phyloP scores from a whole-genome alignment of 2,329 filamentous ascomycete genomes.

The Sporothrix sp. region DNA sequence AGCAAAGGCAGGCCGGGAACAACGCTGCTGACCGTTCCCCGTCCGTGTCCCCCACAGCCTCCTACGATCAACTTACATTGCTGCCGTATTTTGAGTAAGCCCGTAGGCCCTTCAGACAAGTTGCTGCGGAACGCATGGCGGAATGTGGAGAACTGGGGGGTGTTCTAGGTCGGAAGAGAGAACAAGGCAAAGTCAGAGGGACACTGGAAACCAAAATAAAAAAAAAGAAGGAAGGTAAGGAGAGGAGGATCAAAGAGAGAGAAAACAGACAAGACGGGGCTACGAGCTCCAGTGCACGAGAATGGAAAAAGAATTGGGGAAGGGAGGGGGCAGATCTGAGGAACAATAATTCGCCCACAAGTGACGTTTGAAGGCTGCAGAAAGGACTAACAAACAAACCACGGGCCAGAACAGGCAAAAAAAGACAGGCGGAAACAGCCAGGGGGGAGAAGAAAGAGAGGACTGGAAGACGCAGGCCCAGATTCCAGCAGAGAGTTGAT shows the following conservation, averaged over 20 bases:
- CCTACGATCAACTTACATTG: conserved; percentile 36
- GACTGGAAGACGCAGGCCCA: no score
- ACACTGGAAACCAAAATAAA: not conserved
- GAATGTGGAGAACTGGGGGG: not conserved
- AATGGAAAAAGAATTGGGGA: conserved; percentile 4
- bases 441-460: not conserved
- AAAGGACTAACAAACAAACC: not conserved
- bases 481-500: not conserved
- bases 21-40: not conserved
- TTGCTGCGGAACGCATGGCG: conserved; percentile 40
- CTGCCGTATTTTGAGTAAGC: conserved; percentile 45
- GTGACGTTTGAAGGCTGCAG: not conserved
- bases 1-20: no score
- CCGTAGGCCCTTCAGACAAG: conserved; percentile 42
- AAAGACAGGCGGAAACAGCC: not conserved
- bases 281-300: no score
- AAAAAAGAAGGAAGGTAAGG: not conserved
- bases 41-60: not conserved
- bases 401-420: not conserved
- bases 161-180: not conserved
- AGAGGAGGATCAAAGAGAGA: not conserved
- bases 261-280: not conserved
- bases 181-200: not conserved
- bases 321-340: not conserved
- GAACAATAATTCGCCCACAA: conserved; percentile 7